These are phyloP conservation scores for Penicillium janthinellum DNA, from an alignment of 2,329 filamentous ascomycete species.

Conservation along the genomic window DNA sequence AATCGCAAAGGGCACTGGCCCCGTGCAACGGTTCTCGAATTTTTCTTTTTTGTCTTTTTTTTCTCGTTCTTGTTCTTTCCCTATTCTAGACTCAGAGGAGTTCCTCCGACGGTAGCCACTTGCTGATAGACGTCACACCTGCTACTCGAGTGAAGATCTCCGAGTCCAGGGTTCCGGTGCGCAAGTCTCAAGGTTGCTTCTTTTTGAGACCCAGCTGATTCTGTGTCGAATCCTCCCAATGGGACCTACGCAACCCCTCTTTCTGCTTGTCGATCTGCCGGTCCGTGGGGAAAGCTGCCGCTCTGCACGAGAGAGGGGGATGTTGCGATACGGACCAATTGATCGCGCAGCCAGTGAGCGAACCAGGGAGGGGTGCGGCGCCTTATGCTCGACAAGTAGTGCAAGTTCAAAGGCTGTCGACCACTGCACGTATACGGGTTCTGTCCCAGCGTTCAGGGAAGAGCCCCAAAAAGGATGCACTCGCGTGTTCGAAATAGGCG, in stretches of 20 bases:
- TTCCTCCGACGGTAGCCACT: constrained; percentile 22
- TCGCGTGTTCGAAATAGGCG: constrained; percentile 24
- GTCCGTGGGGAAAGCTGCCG: constrained; percentile 39
- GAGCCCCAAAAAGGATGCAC: constrained; percentile 25
- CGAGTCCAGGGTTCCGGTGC: constrained; percentile 21
- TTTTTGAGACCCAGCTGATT: constrained; percentile 23
- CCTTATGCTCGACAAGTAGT: constrained; percentile 18
- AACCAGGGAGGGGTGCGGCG: constrained; percentile 19
- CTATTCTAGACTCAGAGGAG: constrained; percentile 8
- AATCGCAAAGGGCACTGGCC: constrained; percentile 28
- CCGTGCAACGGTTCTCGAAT: constrained; percentile 21
- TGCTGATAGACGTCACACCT: constrained; percentile 24
- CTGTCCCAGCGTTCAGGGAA: constrained; percentile 18
- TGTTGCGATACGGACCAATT: constrained; percentile 35
- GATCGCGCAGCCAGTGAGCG: constrained; percentile 25
- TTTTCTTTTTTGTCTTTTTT: not conserved
- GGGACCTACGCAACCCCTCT: constrained; percentile 30
- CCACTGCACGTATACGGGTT: constrained; percentile 31
- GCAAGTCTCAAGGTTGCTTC: constrained; percentile 21
- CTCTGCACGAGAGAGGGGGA: constrained; percentile 29
- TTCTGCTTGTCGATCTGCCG: constrained; percentile 34
- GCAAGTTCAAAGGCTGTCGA: constrained; percentile 29
- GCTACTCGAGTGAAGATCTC: constrained; percentile 20
- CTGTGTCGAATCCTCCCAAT: constrained; percentile 21
- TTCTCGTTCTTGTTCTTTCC: not conserved